Evolutionary conservation across 2,329 filamentous ascomycete genomes (phyloP).

Genomic region (Fusarium camptoceras): DNA sequence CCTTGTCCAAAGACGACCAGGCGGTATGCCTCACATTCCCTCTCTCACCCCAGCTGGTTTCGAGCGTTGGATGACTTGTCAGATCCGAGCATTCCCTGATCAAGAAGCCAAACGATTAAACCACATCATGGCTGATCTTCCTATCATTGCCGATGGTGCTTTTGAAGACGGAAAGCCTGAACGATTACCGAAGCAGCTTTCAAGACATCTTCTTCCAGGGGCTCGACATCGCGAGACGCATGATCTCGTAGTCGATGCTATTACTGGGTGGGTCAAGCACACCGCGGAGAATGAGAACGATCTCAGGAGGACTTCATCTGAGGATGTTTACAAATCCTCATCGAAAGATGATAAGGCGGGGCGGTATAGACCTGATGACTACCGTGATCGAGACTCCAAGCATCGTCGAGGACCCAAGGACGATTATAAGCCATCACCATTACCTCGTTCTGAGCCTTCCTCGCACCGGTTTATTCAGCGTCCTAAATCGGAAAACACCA

Average conservation of each 20-base stretch:
- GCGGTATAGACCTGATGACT: conserved; percentile 36
- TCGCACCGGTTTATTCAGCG: conserved; percentile 30
- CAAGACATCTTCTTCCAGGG: conserved; percentile 76
- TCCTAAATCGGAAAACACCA: conserved; percentile 31
- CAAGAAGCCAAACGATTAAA: conserved; percentile 77
- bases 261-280: conserved; percentile 59
- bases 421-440: conserved; percentile 25
- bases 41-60: conserved; percentile 76
- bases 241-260: conserved; percentile 69
- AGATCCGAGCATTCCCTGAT: conserved; percentile 81
- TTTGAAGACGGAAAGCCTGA: conserved; percentile 74
- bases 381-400: conserved; percentile 28
- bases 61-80: conserved; percentile 75
- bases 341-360: conserved; percentile 30
- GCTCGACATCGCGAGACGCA: conserved; percentile 67
- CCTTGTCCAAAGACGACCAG: conserved; percentile 66
- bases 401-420: conserved; percentile 37
- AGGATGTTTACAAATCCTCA: conserved; percentile 28
- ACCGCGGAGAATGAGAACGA: conserved; percentile 34
- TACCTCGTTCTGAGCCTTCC: conserved; percentile 29
- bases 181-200: conserved; percentile 82
- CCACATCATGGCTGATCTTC: conserved; percentile 75
- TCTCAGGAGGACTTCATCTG: conserved; percentile 21
- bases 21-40: conserved; percentile 68
- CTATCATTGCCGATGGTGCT: conserved; percentile 67